A percentile compares a stretch with the other conserved stretches of the same genome.
phyloP scores from a whole-genome alignment of 192 early-diverging fungal genomes.

The Linnemannia exigua region DNA sequence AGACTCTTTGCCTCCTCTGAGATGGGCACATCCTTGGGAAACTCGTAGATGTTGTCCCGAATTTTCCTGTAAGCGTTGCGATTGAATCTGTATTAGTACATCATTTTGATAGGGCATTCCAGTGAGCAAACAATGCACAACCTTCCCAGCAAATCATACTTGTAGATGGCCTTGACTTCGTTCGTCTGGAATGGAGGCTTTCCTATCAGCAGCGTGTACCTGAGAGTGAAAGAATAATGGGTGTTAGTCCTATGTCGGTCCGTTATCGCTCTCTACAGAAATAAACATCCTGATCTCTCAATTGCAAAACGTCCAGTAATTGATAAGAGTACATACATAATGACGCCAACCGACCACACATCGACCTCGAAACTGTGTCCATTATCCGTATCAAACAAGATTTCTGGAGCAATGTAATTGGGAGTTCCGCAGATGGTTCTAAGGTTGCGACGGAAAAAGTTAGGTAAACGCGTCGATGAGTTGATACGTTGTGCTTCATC shows the following conservation, averaged over 20 bases:
- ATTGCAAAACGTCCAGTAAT: no score
- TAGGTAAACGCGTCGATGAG: neutral
- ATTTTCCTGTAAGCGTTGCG: conserved; percentile 28
- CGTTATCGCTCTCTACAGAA: neutral
- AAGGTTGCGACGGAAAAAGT: neutral
- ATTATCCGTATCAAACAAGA: conserved; percentile 80
- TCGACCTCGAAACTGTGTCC: conserved; percentile 97
- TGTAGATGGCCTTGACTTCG: conserved; percentile 83
- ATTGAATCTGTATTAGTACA: neutral
- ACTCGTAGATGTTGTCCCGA: conserved; percentile 75
- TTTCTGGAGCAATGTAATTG: conserved; percentile 98
- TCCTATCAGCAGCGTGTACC: conserved; percentile 91
- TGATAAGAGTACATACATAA: conserved; percentile 79
- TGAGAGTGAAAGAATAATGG: conserved; percentile 22
- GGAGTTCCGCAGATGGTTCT: conserved; percentile 97
- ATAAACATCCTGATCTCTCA: neutral
- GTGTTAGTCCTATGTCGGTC: neutral
- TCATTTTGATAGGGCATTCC: neutral
- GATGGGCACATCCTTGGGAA: conserved; percentile 73
- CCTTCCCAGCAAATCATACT: conserved; percentile 61
- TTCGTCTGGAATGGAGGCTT: conserved; percentile 91
- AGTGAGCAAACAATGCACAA: no score
- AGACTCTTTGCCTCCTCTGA: conserved; percentile 76
- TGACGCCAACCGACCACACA: conserved; percentile 93
- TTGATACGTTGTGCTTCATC: neutral